Evolutionary conservation across 164 flowering plant species (phyloP).

Genomic region (Houttuynia cordata): DNA sequence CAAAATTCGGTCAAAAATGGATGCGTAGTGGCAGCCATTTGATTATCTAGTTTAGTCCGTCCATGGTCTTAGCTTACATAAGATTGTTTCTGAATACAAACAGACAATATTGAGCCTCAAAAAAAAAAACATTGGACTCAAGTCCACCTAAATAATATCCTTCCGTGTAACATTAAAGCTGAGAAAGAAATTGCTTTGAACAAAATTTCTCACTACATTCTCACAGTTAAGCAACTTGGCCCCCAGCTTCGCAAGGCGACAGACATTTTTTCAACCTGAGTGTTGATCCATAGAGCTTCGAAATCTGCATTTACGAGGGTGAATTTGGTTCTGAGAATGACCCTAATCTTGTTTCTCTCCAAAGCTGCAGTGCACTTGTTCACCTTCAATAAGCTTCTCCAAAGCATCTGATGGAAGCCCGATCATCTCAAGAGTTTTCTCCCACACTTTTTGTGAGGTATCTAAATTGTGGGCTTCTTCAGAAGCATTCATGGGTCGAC

Average conservation of each 20-base stretch:
- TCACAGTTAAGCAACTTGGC: not conserved
- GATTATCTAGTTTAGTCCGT: too few relatives aligned
- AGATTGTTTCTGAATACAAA: too few relatives aligned
- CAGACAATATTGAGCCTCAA: too few relatives aligned
- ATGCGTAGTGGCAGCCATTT: too few relatives aligned
- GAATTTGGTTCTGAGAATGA: not conserved
- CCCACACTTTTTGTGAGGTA: slow-evolving; percentile 72
- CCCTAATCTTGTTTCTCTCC: slow-evolving; percentile 19
- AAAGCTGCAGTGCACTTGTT: slow-evolving; percentile 51
- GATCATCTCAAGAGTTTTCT: slow-evolving; percentile 74
- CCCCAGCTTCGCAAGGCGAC: not conserved
- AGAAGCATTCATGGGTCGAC: slow-evolving; percentile 84
- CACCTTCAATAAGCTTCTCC: slow-evolving; percentile 75
- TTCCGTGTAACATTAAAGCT: too few relatives aligned
- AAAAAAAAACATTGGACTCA: too few relatives aligned
- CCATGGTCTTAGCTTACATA: too few relatives aligned
- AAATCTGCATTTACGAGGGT: not conserved
- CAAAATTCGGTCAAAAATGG: too few relatives aligned
- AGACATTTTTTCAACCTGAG: not conserved
- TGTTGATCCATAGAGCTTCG: not conserved
- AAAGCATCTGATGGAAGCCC: slow-evolving; percentile 87
- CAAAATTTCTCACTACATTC: not conserved
- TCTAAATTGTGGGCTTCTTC: slow-evolving; percentile 83
- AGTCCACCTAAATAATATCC: too few relatives aligned
- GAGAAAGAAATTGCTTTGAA: too few relatives aligned